A percentile compares a stretch with the other conserved stretches of the same genome.
phyloP scores from a whole-genome alignment of 75 land plant genomes.

The Pseudotsuga menziesii region DNA sequence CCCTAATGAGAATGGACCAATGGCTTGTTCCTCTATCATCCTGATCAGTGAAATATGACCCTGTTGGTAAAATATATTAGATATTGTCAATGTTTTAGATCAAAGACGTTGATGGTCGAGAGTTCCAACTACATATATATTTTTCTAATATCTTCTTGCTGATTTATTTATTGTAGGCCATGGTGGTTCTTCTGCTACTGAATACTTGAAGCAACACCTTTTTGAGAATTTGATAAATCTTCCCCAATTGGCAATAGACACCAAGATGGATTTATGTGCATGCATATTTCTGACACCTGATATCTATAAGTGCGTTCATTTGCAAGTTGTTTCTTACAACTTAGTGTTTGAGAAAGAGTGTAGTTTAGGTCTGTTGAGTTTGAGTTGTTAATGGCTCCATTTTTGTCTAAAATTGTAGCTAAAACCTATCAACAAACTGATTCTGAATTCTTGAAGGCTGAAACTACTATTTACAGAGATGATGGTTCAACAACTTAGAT shows the following conservation, averaged over 20 bases:
- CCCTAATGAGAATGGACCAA: too few species aligned
- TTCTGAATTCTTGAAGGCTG: slow-evolving; percentile 63
- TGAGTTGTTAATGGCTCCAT: not conserved
- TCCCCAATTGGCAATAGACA: slow-evolving; percentile 70
- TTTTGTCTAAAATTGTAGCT: slow-evolving; percentile 33
- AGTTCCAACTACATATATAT: too few species aligned
- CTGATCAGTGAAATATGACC: too few species aligned
- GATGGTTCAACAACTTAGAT: slow-evolving; percentile 96
- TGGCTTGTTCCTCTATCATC: too few species aligned
- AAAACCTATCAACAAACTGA: slow-evolving; percentile 85
- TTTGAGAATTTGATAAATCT: slow-evolving; percentile 85
- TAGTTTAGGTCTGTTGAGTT: not conserved
- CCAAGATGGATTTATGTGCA: slow-evolving; percentile 78
- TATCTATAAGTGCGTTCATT: slow-evolving; percentile 13
- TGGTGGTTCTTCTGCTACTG: slow-evolving; percentile 90
- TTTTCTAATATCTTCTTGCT: too few species aligned
- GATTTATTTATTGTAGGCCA: slow-evolving; percentile 48
- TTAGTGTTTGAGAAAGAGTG: not conserved
- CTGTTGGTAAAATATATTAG: too few species aligned
- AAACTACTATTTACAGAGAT: slow-evolving; percentile 59
- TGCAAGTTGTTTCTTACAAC: slow-evolving; percentile 9
- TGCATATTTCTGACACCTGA: slow-evolving; percentile 12
- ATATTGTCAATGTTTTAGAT: too few species aligned
- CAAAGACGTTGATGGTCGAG: too few species aligned
- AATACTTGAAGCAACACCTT: slow-evolving; percentile 77